Evolutionary conservation across 1,284 basidiomycete genomes (phyloP).

Genomic region (Hymenochaete sp.): DNA sequence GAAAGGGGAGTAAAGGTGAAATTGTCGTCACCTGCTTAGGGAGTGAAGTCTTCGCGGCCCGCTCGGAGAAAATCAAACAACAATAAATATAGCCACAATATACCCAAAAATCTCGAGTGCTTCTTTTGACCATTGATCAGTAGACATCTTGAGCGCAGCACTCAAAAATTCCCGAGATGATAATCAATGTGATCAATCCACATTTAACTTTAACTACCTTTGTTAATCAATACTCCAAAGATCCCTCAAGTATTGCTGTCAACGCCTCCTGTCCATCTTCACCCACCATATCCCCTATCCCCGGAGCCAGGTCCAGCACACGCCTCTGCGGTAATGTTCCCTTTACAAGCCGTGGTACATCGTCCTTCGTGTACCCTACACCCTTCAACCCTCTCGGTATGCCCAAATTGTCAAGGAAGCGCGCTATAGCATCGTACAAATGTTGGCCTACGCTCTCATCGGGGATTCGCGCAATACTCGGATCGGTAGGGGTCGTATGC

Average conservation of each 20-base stretch:
- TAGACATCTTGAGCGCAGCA: too few relatives aligned
- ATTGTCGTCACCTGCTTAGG: too few relatives aligned
- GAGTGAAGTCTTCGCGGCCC: too few relatives aligned
- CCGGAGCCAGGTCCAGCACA: conserved; percentile 82
- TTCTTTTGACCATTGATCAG: too few relatives aligned
- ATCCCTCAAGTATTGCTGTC: conserved; percentile 65
- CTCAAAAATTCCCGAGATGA: too few relatives aligned
- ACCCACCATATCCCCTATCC: conserved; percentile 70
- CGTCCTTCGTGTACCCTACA: conserved; percentile 69
- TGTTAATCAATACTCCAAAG: conserved; percentile 57
- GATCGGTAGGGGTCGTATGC: conserved; percentile 52
- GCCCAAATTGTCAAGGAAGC: conserved; percentile 81
- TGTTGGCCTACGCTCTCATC: conserved; percentile 78
- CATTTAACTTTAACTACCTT: too few relatives aligned
- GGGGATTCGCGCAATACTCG: conserved; percentile 64
- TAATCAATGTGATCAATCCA: too few relatives aligned
- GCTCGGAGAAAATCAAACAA: too few relatives aligned
- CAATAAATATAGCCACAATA: too few relatives aligned
- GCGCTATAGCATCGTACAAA: conserved; percentile 83
- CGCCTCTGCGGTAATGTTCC: conserved; percentile 84
- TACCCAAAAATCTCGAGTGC: too few relatives aligned
- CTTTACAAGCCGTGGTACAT: conserved; percentile 66
- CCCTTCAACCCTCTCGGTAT: conserved; percentile 84
- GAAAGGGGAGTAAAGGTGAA: too few relatives aligned
- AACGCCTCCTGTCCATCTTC: conserved; percentile 76